Evolutionary conservation across 1,284 basidiomycete genomes (phyloP), one percentile per base, ranked within the genome.

Genomic region (Ceratobasidium sp.): DNA sequence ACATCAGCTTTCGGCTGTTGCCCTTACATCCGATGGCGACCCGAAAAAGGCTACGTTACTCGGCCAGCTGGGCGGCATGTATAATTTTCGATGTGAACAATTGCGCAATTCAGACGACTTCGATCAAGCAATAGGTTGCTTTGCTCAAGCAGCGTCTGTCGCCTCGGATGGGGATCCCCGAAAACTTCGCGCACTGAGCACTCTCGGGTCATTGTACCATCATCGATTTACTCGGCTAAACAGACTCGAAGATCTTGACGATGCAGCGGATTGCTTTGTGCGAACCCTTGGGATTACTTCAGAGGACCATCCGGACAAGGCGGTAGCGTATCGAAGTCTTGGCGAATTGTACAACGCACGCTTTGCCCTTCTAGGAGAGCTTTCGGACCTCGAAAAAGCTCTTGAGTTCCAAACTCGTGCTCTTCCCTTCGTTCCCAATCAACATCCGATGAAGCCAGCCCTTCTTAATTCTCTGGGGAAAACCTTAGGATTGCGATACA

Each of bases 381-480:
- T 57, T 12, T 16, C 48, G 16, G 76, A 69, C 59, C 18, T 69
- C 12, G 74, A 69, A 10, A 60, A 70, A 30, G 66, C 67, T 23
- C 55, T 77, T 30, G 52, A 70, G 46, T 50, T 41, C 46, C 64
- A 35, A 12, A 33, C 44, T 30, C 30, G n/a, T 12, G 74, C 64
- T 4, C 54, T 73, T 27, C 12, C 5, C 16, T 33, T 35, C 14
- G 27, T 46, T 57, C 50, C 50, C 10, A 38, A 68, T 7, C 16
- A 55, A 10, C 38, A 70, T 50, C 65, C 65, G 16, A 50, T 55
- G 18, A 55, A 33, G 35, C 30, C 67, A 10, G 18, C 16, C 41
- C 27, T 41, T 35, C 67, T 70, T 16, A 4, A 23, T 20, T 44
- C 18, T 41, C 35, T 78, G 5, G 68, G 68, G n/a, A 27, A 16